Percentiles rank a stretch among this genome's conserved stretches.
Conservation (phyloP, 2,329 filamentous ascomycete species). For the Phyllosticta citribraziliensis region DNA sequence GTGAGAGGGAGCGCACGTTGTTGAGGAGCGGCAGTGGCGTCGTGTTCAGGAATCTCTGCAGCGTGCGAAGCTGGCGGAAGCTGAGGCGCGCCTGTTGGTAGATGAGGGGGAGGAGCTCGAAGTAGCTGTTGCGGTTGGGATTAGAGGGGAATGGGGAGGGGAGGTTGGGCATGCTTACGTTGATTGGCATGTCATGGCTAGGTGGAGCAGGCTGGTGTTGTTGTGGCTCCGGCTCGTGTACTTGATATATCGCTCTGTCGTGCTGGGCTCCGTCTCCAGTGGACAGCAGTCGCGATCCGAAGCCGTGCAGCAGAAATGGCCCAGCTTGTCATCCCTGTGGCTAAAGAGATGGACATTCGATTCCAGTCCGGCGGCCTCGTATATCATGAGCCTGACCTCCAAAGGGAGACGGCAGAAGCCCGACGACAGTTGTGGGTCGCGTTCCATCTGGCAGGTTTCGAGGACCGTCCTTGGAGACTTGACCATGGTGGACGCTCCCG, state of each 20-base stretch:
- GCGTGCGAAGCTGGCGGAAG: neutral
- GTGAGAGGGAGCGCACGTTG: neutral
- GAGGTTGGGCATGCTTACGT: neutral
- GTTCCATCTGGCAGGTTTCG: neutral
- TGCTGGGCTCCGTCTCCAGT: neutral
- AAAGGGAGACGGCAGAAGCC: neutral
- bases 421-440: neutral
- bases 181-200: neutral
- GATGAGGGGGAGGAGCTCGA: neutral
- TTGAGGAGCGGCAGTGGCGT: neutral
- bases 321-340: neutral
- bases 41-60: neutral
- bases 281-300: neutral
- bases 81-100: neutral
- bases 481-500: neutral
- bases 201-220: neutral
- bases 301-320: neutral
- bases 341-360: neutral
- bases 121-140: neutral
- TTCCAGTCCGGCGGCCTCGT: neutral
- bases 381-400: neutral
- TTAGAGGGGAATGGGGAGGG: neutral
- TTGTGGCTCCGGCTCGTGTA: neutral
- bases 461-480: neutral
- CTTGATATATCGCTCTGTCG: neutral